Evolutionary conservation across 257 asterid genomes (phyloP).

Genomic region (Linderniella brevidens): DNA sequence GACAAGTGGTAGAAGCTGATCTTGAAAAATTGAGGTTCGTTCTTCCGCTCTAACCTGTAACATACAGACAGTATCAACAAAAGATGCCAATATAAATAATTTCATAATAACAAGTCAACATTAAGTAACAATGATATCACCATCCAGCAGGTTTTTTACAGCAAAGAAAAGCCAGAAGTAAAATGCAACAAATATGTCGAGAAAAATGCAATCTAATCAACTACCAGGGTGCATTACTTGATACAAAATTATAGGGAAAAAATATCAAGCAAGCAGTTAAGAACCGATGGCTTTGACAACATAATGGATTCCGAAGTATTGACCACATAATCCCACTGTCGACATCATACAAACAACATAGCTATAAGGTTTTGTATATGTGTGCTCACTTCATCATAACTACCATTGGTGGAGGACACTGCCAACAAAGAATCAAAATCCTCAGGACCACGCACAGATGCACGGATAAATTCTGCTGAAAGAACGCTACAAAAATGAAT

Average conservation of each 20-base stretch:
- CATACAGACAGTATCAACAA: not conserved
- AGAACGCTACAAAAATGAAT: conserved; percentile 96
- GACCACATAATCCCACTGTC: too few relatives aligned
- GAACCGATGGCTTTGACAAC: too few relatives aligned
- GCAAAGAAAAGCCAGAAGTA: too few relatives aligned
- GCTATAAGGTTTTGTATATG: not conserved
- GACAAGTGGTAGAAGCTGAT: conserved; percentile 80
- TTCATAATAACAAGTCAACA: not conserved
- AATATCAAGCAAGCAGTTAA: too few relatives aligned
- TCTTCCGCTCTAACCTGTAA: conserved; percentile 73
- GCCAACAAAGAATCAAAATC: conserved; percentile 27
- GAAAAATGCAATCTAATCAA: too few relatives aligned
- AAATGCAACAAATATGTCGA: too few relatives aligned
- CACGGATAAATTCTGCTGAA: conserved; percentile 93
- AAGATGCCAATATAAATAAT: not conserved
- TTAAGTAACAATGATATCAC: not conserved
- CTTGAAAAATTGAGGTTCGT: conserved; percentile 50
- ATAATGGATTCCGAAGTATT: too few relatives aligned
- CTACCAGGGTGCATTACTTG: too few relatives aligned
- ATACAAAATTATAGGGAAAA: too few relatives aligned
- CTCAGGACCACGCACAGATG: conserved; percentile 57
- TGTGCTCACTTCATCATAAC: conserved; percentile 41
- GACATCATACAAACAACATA: too few relatives aligned
- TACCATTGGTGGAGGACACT: conserved; percentile 32
- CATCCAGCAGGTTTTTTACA: too few relatives aligned